Base-by-base conservation (phyloP, 164 flowering plant species). In the Chimonanthus praecox region DNA sequence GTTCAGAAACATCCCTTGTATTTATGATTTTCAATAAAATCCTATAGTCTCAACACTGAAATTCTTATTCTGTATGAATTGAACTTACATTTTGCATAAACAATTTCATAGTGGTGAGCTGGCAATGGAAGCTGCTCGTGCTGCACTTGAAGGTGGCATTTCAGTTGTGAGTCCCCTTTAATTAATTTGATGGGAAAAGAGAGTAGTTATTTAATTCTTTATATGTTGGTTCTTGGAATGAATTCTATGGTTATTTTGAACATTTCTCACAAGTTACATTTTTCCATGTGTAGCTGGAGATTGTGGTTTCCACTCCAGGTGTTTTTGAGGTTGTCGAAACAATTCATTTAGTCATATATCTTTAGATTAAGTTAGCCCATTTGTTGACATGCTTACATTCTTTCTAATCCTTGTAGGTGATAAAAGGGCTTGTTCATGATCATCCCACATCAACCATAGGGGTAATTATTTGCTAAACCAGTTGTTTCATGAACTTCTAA, bases 241-340 rank as follows among this genome's bases (percentile, higher is more conserved):
- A 69, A 11, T 49, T 69, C 45, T 54, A 8, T 49, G 6, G 18
- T 18, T 21, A 21, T 69, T 21, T 9, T 73, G 7, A 13, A 46
- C 21, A 33, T 64, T 16, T 45, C 49, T 73, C 9, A n/a, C 15
- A 51, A 50, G 49, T 67, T 54, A 7, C 21, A 44, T 65, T 79
- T 70, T 62, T 69, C 62, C 20, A 72, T 67, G 7, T 87, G 83
- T 75, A 92, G 97, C 76, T 92, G 83, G 97, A 92, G 86, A 77
- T 92, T 64, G 87, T 85, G 74, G 76, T 81, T 82, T 86, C 94
- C 16, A 90, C 91, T 43, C 97, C 95, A 61, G 87, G 89, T 77
- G 94, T 89, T 73, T 84, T 88, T 82, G 86, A 90, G 95, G 97
- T 92, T 81, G 84, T 84, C 67, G 43, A 16, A 6, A 10, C 13